These are phyloP conservation scores for Pyrenophora seminiperda DNA, from an alignment of 2,329 filamentous ascomycete species.

Conservation along the genomic window DNA sequence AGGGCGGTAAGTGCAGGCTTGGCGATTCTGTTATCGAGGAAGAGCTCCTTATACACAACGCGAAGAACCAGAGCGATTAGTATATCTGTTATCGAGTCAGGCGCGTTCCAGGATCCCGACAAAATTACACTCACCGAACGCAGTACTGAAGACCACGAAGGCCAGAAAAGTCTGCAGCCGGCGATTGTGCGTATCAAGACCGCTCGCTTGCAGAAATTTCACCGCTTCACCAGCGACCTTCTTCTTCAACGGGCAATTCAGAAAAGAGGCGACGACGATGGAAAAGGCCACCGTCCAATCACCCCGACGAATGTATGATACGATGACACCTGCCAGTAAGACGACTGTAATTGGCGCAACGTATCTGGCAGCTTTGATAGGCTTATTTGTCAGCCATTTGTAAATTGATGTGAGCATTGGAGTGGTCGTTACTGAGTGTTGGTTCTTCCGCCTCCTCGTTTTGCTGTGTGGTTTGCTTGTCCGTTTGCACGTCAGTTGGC, in stretches of 20 bases:
- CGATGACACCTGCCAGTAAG: background rate
- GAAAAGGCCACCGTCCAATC: background rate
- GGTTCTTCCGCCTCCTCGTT: background rate
- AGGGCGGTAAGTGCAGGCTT: background rate
- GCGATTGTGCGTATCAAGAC: background rate
- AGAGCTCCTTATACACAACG: background rate
- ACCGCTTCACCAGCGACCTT: background rate
- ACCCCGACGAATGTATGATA: background rate
- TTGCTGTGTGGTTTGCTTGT: background rate
- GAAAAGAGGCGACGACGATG: background rate
- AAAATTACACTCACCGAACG: background rate
- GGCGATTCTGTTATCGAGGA: background rate
- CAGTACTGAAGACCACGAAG: conserved; percentile 5
- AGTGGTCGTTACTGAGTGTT: background rate
- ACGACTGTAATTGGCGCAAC: background rate
- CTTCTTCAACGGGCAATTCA: background rate
- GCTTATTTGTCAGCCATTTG: background rate
- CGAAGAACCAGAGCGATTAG: background rate
- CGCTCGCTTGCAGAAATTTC: background rate
- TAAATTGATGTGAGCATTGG: background rate
- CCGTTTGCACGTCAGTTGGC: background rate
- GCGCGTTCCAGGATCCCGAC: background rate
- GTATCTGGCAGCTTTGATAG: background rate
- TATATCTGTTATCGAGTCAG: background rate
- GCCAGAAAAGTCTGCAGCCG: conserved; percentile 4